These are phyloP conservation scores for Phytophthora cajani DNA, from an alignment of 352 stramenopile genomes.

Conservation along the genomic window DNA sequence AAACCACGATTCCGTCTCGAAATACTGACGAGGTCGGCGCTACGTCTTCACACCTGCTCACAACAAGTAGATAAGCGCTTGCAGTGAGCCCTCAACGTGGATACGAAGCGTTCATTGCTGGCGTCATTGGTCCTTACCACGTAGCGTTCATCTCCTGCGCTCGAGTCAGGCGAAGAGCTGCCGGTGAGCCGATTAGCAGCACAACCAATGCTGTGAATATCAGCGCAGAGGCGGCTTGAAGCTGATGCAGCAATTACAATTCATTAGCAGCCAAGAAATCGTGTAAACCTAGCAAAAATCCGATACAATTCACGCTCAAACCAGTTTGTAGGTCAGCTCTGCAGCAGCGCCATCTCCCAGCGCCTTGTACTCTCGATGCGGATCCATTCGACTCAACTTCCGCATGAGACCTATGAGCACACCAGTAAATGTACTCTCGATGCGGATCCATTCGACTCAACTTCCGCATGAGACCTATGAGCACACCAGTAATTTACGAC, in stretches of 20 bases:
- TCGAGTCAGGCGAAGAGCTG: constrained; percentile 49
- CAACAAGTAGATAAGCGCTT: background rate
- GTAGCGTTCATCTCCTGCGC: constrained; percentile 39
- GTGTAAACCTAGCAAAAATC: background rate
- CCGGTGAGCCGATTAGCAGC: constrained; percentile 51
- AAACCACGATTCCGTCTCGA: constrained; percentile 24
- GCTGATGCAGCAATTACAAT: constrained; percentile 25
- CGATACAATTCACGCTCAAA: constrained; percentile 9
- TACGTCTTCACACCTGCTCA: constrained; percentile 36
- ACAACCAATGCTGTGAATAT: constrained; percentile 42
- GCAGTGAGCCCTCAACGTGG: background rate
- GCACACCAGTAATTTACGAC: constrained; percentile 44
- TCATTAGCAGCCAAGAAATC: constrained; percentile 7
- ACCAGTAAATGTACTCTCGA: constrained; percentile 48
- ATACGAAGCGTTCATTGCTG: background rate
- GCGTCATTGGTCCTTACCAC: constrained; percentile 40
- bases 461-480: constrained; percentile 59
- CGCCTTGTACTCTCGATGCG: constrained; percentile 26
- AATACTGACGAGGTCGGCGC: constrained; percentile 30
- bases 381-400: constrained; percentile 39
- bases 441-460: constrained; percentile 34
- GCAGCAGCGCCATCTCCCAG: constrained; percentile 11
- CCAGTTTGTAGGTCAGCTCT: constrained; percentile 29
- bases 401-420: constrained; percentile 60
- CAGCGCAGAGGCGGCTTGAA: constrained; percentile 38